These are phyloP conservation scores for Pleurotus giganteus DNA, from an alignment of 768 basidiomycete genomes.

Conservation along the genomic window DNA sequence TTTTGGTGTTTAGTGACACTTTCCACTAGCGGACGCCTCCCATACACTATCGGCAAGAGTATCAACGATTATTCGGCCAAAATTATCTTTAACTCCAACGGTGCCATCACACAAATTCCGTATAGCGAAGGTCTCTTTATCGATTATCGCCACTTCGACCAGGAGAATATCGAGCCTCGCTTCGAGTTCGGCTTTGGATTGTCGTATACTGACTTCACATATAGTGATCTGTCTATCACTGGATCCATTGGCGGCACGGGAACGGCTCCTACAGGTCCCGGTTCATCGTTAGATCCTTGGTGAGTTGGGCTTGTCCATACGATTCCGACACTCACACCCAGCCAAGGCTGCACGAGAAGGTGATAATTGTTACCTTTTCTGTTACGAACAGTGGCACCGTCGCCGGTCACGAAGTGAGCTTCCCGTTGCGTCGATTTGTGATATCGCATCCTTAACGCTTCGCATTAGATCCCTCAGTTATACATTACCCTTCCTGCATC, in stretches of 20 bases:
- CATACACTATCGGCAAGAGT: constrained; percentile 54
- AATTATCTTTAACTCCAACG: constrained; percentile 34
- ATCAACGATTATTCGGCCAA: constrained; percentile 56
- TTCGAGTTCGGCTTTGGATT: constrained; percentile 53
- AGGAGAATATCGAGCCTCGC: constrained; percentile 40
- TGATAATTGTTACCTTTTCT: constrained; percentile 51
- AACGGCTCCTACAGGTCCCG: constrained; percentile 41
- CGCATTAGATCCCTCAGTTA: constrained; percentile 48
- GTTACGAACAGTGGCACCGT: constrained; percentile 52
- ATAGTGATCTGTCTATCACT: constrained; percentile 40
- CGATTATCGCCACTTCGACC: constrained; percentile 59
- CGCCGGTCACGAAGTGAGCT: constrained; percentile 51
- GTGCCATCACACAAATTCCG: constrained; percentile 43
- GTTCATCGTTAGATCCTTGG: constrained; percentile 53
- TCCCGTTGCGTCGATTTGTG: background rate
- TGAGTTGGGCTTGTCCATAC: constrained; percentile 16
- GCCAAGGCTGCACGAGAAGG: constrained; percentile 47
- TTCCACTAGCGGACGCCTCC: constrained; percentile 37
- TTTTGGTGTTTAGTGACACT: background rate
- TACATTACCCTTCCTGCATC: constrained; percentile 51
- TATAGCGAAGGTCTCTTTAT: constrained; percentile 60
- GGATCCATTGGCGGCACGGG: constrained; percentile 42
- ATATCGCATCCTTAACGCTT: background rate
- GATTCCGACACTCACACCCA: background rate
- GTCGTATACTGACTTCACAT: constrained; percentile 58